These are phyloP conservation scores for Xylaria sp. DNA, from an alignment of 2,329 filamentous ascomycete genomes.

Conservation along the genomic window DNA sequence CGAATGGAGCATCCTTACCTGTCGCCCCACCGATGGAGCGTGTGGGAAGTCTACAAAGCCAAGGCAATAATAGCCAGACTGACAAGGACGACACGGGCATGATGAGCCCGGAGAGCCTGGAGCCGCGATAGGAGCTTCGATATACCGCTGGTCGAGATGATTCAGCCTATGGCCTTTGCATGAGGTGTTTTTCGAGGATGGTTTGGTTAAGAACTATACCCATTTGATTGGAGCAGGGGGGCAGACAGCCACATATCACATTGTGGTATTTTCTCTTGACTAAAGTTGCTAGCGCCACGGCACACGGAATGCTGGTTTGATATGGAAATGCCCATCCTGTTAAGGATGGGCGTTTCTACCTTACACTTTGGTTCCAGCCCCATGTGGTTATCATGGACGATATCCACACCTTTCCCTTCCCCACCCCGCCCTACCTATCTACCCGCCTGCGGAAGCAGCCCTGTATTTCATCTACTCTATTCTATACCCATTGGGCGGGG, in stretches of 20 bases:
- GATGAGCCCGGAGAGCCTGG: slow-evolving; percentile 83
- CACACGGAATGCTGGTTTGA: no score
- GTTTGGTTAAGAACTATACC: slow-evolving; percentile 12
- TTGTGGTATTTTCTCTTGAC: not conserved
- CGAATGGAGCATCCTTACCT: slow-evolving; percentile 43
- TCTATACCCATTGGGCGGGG: slow-evolving; percentile 21
- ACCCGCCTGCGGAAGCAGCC: not conserved
- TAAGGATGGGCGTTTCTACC: not conserved
- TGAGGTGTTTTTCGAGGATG: not conserved
- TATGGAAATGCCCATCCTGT: no score
- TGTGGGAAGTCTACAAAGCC: slow-evolving; percentile 59
- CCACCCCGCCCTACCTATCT: not conserved
- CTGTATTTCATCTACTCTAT: slow-evolving; percentile 10
- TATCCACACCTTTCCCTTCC: not conserved
- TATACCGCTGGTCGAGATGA: not conserved
- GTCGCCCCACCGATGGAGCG: slow-evolving; percentile 58
- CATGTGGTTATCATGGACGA: not conserved
- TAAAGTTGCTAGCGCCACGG: no score
- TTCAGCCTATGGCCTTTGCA: not conserved
- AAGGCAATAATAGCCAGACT: slow-evolving; percentile 63
- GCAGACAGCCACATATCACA: not conserved
- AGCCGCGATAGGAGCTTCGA: slow-evolving; percentile 38
- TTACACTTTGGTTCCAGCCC: not conserved
- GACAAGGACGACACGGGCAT: slow-evolving; percentile 74
- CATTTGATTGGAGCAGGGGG: not conserved